Evolutionary conservation across 2,329 filamentous ascomycete species (phyloP), one percentile per base, ranked within the genome.

Genomic region (Blastomyces percursus): DNA sequence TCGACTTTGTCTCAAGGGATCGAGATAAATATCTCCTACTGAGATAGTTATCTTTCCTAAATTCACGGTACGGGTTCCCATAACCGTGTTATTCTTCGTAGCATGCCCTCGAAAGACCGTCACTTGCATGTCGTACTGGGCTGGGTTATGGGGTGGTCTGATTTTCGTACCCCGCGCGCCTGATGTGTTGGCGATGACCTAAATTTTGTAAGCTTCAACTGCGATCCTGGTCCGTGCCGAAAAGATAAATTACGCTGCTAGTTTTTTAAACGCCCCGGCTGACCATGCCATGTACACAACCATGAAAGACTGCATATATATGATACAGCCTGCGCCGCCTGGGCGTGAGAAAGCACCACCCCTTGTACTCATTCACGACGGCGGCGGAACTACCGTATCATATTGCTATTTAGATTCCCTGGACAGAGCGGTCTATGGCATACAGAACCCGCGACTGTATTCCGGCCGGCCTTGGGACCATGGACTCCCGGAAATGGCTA

Each of bases 331-430:
- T n/a, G 62, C 62, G 2, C 64, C 64, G 1, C 40, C 57, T 16
- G 59, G 61, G 3, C 56, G 42, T 7, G 61, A 64, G 51, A 46
- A 56, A 12, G 58, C 52, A 46, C 27, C 75, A n/a, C 82, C 83
- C 1, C 73, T 84, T 56, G 74, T 86, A 63, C 77, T 86, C 52
- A 74, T 85, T 48, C 84, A 86, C 71, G 84, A 86, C 65, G 84
- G 84, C 66, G 82, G 84, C 66, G 84, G 84, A 68, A 86, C 83
- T 1, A 80, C 79, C 2, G 84, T 83, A 68, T 78, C 77, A 66
- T 86, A 86, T 70, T 78, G 83, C 71, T 81, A 79, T 65, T 75
- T 86, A 3, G 76, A 79, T 21, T 68, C 75, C 1, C 73, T 85
- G 27, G 71, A 73, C 42, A 81, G 84, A 5, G 71, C 75, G 21